Conservation (phyloP, 1,284 basidiomycete species). For the Anthracocystis walkeri region DNA sequence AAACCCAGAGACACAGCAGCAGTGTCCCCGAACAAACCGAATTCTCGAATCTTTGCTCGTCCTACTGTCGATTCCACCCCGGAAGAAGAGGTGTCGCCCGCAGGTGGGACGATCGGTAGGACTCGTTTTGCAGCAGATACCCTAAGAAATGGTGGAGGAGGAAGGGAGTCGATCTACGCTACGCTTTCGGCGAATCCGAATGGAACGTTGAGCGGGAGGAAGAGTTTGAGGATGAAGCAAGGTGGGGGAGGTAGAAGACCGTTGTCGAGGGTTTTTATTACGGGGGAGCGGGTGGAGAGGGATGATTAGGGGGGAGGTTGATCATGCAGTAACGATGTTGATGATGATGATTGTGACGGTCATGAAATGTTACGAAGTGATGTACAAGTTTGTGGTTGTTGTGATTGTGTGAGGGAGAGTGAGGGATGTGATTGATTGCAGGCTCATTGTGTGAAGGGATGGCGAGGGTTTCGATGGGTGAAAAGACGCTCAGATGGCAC, state of each 20-base stretch:
- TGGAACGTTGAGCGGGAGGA: constrained; percentile 49
- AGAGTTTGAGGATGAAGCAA: constrained; percentile 38
- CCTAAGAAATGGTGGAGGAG: neutral
- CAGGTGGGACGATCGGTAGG: constrained; percentile 23
- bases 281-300: constrained; percentile 41
- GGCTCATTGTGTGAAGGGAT: too few species aligned
- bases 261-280: constrained; percentile 46
- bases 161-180: constrained; percentile 23
- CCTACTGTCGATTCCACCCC: neutral
- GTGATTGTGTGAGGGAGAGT: too few species aligned
- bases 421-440: too few species aligned
- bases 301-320: constrained; percentile 15
- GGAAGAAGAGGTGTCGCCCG: constrained; percentile 1
- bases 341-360: neutral
- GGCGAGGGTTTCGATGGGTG: too few species aligned
- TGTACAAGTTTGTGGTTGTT: neutral
- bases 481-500: too few species aligned
- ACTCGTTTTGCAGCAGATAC: constrained; percentile 13
- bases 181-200: constrained; percentile 25
- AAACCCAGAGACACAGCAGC: constrained; percentile 25
- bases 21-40: constrained; percentile 9
- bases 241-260: constrained; percentile 22
- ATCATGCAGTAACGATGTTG: neutral
- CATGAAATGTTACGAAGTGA: neutral
- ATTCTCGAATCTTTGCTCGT: constrained; percentile 13